These are phyloP conservation scores for Macrophomina pseudophaseolina DNA, from an alignment of 2,329 filamentous ascomycete genomes.

Conservation along the genomic window DNA sequence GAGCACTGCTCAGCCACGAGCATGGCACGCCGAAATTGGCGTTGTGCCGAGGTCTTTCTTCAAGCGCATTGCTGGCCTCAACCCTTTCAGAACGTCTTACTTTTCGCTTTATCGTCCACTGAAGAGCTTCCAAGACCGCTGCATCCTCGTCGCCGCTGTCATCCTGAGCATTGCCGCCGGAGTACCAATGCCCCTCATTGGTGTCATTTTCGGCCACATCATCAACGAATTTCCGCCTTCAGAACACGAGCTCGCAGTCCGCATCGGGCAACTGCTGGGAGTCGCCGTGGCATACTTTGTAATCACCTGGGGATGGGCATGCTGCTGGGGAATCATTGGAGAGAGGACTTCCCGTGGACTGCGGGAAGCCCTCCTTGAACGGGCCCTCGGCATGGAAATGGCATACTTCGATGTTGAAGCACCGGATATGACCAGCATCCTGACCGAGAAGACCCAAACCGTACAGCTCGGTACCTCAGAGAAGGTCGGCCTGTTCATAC, in stretches of 20 bases:
- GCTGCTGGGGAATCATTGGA: constrained; percentile 57
- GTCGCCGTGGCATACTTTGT: constrained; percentile 56
- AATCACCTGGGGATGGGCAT: constrained; percentile 56
- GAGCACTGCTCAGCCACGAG: constrained; percentile 40
- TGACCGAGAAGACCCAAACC: constrained; percentile 53
- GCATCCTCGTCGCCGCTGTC: constrained; percentile 41
- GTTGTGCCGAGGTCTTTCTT: constrained; percentile 41
- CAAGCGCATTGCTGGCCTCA: constrained; percentile 47
- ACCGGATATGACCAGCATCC: constrained; percentile 54
- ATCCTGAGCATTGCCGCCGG: constrained; percentile 47
- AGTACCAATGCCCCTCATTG: constrained; percentile 48
- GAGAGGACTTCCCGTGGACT: constrained; percentile 55
- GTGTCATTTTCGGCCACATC: constrained; percentile 54
- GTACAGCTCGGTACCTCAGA: constrained; percentile 55
- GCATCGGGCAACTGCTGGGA: constrained; percentile 51
- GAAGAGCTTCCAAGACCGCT: constrained; percentile 46
- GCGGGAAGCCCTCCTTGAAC: constrained; percentile 53
- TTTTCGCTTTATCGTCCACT: constrained; percentile 54
- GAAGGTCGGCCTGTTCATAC: constrained; percentile 54
- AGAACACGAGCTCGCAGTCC: constrained; percentile 47
- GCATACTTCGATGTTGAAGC: constrained; percentile 58
- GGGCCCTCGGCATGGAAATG: constrained; percentile 57
- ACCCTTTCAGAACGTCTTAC: constrained; percentile 56
- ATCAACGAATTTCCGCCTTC: constrained; percentile 57
- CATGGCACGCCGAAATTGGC: constrained; percentile 38